These are phyloP conservation scores for Protomyces macrosporus DNA, from an alignment of 1,139 yeast genomes.

Conservation along the genomic window DNA sequence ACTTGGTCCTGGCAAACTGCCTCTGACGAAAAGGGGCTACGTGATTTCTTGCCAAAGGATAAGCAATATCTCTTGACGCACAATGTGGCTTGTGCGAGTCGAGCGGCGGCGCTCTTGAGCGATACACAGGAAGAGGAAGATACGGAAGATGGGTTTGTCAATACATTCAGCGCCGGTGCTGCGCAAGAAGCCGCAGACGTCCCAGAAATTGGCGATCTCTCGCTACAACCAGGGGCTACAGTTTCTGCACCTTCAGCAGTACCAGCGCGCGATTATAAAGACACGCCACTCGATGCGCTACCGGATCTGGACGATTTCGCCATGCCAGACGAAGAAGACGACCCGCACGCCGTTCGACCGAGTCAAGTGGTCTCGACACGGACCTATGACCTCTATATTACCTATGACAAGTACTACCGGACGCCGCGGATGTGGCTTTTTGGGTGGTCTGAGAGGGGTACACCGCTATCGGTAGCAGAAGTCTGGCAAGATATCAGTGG, in stretches of 20 bases:
- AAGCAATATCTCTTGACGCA: constrained; percentile 82
- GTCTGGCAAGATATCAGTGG: constrained; percentile 93
- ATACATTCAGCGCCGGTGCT: constrained; percentile 1
- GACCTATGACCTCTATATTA: constrained; percentile 78
- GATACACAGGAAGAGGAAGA: constrained; percentile 13
- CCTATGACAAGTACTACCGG: constrained; percentile 89
- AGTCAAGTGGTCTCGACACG: constrained; percentile 47
- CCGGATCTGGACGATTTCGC: constrained; percentile 44
- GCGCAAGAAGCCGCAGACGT: constrained; percentile 14
- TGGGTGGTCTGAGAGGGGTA: constrained; percentile 78
- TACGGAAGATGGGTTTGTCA: constrained; percentile 9
- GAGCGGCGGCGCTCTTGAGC: constrained; percentile 11
- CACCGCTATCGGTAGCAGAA: constrained; percentile 76
- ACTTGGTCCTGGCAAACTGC: constrained; percentile 81
- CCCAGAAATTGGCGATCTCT: constrained; percentile 30
- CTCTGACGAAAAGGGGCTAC: constrained; percentile 34
- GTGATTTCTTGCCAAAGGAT: constrained; percentile 74
- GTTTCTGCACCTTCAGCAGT: constrained; percentile 41
- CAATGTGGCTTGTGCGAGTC: constrained; percentile 60
- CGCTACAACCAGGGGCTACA: constrained; percentile 24
- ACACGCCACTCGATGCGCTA: constrained; percentile 35
- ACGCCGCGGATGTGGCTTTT: constrained; percentile 92
- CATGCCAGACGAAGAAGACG: constrained; percentile 45
- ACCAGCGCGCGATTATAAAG: constrained; percentile 41
- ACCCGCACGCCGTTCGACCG: constrained; percentile 41